These are phyloP conservation scores for Taphrina communis DNA, from an alignment of 1,139 yeast species.

Conservation along the genomic window DNA sequence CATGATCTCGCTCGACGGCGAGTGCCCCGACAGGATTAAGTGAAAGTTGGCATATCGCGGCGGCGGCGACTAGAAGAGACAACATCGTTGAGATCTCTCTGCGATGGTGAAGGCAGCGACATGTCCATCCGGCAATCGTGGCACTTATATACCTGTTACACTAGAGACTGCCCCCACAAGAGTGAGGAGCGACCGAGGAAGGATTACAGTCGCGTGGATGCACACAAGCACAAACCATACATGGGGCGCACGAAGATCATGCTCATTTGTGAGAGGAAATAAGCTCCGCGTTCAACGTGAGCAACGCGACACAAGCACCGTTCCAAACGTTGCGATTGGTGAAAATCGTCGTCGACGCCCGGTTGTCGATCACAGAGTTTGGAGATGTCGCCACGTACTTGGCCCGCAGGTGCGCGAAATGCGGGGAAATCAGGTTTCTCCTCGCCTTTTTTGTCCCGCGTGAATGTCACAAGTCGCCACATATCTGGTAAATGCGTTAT, in stretches of 20 bases:
- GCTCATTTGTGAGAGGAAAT: too few relatives aligned
- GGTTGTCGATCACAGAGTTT: not conserved
- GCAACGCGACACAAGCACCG: not conserved
- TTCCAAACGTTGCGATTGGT: not conserved
- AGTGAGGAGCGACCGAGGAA: not conserved
- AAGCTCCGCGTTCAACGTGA: not conserved
- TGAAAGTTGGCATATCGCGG: not conserved
- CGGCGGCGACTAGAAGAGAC: not conserved
- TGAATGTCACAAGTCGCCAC: too few relatives aligned
- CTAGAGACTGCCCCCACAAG: too few relatives aligned
- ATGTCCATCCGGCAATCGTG: not conserved
- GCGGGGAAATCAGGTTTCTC: too few relatives aligned
- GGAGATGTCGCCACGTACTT: not conserved
- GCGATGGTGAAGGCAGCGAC: not conserved
- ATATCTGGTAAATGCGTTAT: too few relatives aligned
- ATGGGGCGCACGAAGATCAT: too few relatives aligned
- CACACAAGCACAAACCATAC: too few relatives aligned
- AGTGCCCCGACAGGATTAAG: not conserved
- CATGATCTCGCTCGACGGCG: not conserved
- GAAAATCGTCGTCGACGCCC: not conserved
- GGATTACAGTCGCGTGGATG: not conserved
- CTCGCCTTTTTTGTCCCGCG: too few relatives aligned
- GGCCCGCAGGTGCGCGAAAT: not conserved
- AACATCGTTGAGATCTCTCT: not conserved
- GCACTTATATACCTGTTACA: not conserved